Base-by-base conservation (phyloP, 2,329 filamentous ascomycete genomes). In the Colletotrichum zoysiae region DNA sequence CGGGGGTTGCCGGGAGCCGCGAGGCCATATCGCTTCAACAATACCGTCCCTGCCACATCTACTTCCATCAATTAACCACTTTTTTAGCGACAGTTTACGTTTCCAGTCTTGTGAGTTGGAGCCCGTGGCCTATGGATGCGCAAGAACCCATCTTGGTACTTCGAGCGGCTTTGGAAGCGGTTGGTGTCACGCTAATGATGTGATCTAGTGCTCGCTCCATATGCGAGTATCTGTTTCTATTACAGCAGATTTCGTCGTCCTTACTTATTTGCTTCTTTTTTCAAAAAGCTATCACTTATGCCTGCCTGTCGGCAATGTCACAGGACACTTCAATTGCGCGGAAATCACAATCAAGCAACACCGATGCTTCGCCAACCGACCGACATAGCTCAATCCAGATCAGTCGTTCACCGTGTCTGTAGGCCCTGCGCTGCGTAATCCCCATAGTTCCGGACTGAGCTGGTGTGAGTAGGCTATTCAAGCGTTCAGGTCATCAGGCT, bases 121-220 rank as follows among this genome's bases (percentile, higher is more conserved):
- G 44, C 44, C 18, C 11, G 3, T 46, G 44, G 44, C 44, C 20
- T 4, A 11, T 14, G 20, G 8, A 46, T 11, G 5, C 2, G 44
- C 20, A n/a, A n/a, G 44, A 44, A 14, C 1, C 0, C 0, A 8
- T 44, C 18, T 20, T 20, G 42, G 44, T 46, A 5, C n/a, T 44
- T 18, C 42, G 16, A 20, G 42, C 8, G 6, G 42, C 16, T n/a
- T 46, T 46, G 20, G 44, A 46, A n/a, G 8, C 44, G 44, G 18
- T 5, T 3, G 4, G 7, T 46, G 20, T 44, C 1, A 2, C 3
- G 1, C 18, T n/a, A 1, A n/a, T n/a, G n/a, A 2, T 9, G 9
- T 9, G 1, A n/a, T 16, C 44, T 18, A 46, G 44, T 3, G 18
- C 18, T 7, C 44, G 6, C 18, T 46, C 9, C 44, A 3, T 6